phyloP scores from a whole-genome alignment of 805 yeast species.

The Metschnikowia peoriensis region DNA sequence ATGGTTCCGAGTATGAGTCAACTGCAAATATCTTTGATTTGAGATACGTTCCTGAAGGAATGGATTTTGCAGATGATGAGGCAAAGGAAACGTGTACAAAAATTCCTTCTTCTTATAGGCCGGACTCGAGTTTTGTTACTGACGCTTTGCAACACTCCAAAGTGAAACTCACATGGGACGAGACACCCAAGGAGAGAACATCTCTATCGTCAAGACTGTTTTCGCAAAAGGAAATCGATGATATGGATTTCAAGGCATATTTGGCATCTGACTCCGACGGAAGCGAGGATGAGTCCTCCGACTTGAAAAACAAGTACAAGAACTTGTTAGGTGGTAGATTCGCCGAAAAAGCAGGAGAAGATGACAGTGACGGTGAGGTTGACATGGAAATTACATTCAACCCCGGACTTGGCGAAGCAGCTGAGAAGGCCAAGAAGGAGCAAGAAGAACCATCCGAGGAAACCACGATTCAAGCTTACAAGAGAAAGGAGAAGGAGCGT shows the following conservation, averaged over 20 bases:
- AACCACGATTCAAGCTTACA: slow-evolving; percentile 74
- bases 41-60: slow-evolving; percentile 89
- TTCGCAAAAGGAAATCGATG: slow-evolving; percentile 83
- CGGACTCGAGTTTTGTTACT: slow-evolving; percentile 73
- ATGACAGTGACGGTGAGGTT: slow-evolving; percentile 55
- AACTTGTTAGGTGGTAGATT: slow-evolving; percentile 50
- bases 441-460: slow-evolving; percentile 52
- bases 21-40: slow-evolving; percentile 93
- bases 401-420: slow-evolving; percentile 61
- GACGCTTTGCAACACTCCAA: slow-evolving; percentile 96
- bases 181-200: slow-evolving; percentile 87
- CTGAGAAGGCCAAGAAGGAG: slow-evolving; percentile 29
- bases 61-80: slow-evolving; percentile 73
- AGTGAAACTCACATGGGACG: slow-evolving; percentile 97
- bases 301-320: slow-evolving; percentile 57
- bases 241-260: slow-evolving; percentile 90
- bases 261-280: slow-evolving; percentile 58
- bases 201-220: slow-evolving; percentile 77
- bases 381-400: slow-evolving; percentile 96
- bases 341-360: slow-evolving; percentile 29
- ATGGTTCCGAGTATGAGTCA: slow-evolving; percentile 93
- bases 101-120: slow-evolving; percentile 77
- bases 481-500: slow-evolving; percentile 90
- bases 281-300: slow-evolving; percentile 38
- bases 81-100: slow-evolving; percentile 72